Conservation (phyloP, 805 yeast genomes). For the Ogataea nakhonphanomensis region DNA sequence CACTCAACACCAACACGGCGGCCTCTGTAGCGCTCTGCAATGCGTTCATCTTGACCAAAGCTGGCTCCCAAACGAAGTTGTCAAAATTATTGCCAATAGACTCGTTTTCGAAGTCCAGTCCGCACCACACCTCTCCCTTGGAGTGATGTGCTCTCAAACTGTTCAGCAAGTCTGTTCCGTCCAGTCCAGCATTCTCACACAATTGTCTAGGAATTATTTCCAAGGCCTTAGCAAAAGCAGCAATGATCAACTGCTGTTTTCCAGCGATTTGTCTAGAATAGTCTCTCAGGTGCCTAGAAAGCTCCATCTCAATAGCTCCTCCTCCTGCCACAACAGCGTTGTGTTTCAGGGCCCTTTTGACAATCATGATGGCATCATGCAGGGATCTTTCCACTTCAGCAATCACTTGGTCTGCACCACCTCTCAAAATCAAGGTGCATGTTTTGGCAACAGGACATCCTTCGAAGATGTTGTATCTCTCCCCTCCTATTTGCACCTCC, state of each 20-base stretch:
- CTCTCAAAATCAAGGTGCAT: conserved; percentile 89
- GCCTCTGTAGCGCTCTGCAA: conserved; percentile 95
- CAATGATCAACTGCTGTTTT: conserved; percentile 88
- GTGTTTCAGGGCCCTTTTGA: conserved; percentile 87
- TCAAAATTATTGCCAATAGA: conserved; percentile 78
- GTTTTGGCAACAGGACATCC: conserved; percentile 93
- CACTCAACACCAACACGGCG: conserved; percentile 86
- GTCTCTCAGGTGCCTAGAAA: conserved; percentile 84
- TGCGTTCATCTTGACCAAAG: conserved; percentile 92
- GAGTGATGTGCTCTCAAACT: conserved; percentile 91
- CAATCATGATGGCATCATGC: conserved; percentile 98
- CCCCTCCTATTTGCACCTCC: conserved; percentile 94
- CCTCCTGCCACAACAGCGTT: conserved; percentile 95
- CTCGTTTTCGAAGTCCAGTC: conserved; percentile 87
- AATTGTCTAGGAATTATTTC: conserved; percentile 96
- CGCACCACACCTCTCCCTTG: conserved; percentile 87
- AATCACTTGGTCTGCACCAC: conserved; percentile 98
- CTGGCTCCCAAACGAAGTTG: conserved; percentile 96
- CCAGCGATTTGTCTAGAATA: conserved; percentile 87
- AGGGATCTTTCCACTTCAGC: conserved; percentile 97
- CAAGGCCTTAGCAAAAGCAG: conserved; percentile 90
- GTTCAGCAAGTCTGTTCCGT: conserved; percentile 91
- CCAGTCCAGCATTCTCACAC: conserved; percentile 99
- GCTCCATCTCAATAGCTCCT: conserved; percentile 98
- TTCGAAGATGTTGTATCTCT: conserved; percentile 86